These are phyloP conservation scores for Apiotrichum siamense DNA, from an alignment of 1,284 basidiomycete genomes.

Conservation along the genomic window DNA sequence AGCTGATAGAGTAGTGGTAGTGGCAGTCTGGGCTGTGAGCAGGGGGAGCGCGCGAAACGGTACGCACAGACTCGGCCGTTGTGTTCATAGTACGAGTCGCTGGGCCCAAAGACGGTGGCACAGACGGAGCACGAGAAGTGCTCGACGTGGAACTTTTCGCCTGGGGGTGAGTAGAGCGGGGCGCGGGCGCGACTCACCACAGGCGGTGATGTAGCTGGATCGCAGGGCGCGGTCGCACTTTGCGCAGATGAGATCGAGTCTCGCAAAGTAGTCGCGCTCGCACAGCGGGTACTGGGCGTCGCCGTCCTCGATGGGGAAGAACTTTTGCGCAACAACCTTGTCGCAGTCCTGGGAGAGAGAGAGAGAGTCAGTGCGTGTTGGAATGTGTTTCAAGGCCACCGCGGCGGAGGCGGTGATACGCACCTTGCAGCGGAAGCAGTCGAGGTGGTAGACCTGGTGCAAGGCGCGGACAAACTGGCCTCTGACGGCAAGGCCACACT, in stretches of 20 bases:
- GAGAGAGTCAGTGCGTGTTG: conserved; percentile 3
- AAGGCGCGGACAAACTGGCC: conserved; percentile 96
- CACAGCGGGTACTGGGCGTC: conserved; percentile 85
- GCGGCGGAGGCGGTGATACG: conserved; percentile 36
- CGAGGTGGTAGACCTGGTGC: conserved; percentile 87
- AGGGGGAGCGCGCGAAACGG: too few species aligned
- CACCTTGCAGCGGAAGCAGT: conserved; percentile 95
- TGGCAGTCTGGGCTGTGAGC: conserved; percentile 59
- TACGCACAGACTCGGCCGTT: conserved; percentile 73
- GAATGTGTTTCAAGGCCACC: too few species aligned
- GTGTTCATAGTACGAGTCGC: conserved; percentile 99
- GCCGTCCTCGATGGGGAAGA: conserved; percentile 83
- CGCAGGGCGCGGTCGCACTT: conserved; percentile 91
- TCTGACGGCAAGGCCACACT: conserved; percentile 43
- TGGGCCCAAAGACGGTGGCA: conserved; percentile 90
- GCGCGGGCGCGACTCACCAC: conserved; percentile 93
- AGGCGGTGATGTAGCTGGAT: conserved; percentile 98
- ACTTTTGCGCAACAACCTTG: conserved; percentile 93
- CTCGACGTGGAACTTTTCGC: conserved; percentile 98
- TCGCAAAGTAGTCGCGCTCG: conserved; percentile 94
- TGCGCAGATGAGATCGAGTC: conserved; percentile 91
- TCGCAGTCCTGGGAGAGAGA: conserved; percentile 74
- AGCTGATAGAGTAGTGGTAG: conserved; percentile 96
- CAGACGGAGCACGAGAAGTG: conserved; percentile 99
- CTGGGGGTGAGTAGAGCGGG: conserved; percentile 75